A percentile compares a stretch with the other conserved stretches of the same genome.
Evolutionary conservation across 2,329 filamentous ascomycete species (phyloP).

Genomic region (Fusarium nurragi): DNA sequence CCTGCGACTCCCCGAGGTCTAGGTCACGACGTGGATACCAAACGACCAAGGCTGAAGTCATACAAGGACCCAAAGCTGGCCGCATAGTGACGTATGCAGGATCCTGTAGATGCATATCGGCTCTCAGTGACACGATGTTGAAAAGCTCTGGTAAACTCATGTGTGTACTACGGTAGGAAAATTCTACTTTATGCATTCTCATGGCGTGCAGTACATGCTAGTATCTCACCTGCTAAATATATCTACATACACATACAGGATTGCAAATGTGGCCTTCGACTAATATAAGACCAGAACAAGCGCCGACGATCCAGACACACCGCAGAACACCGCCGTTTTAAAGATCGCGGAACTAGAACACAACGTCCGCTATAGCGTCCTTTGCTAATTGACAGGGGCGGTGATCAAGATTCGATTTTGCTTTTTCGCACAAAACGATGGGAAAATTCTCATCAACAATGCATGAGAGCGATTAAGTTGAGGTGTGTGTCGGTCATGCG

Average conservation of each 20-base stretch:
- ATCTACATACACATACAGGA: conserved; percentile 25
- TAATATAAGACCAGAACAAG: conserved; percentile 32
- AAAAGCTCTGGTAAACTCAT: neutral
- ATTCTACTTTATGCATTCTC: conserved; percentile 16
- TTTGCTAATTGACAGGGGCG: conserved; percentile 26
- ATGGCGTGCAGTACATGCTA: conserved; percentile 24
- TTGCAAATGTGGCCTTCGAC: conserved; percentile 32
- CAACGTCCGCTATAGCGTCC: conserved; percentile 36
- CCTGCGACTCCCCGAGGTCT: conserved; percentile 25
- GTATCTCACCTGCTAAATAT: conserved; percentile 34
- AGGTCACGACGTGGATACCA: conserved; percentile 39
- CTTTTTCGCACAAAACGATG: conserved; percentile 38
- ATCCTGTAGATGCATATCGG: conserved; percentile 25
- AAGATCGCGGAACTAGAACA: conserved; percentile 35
- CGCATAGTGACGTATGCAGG: conserved; percentile 42
- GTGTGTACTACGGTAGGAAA: conserved; percentile 6
- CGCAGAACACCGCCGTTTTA: conserved; percentile 29
- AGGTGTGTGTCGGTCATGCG: conserved; percentile 25
- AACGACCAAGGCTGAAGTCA: conserved; percentile 33
- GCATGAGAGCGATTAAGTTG: conserved; percentile 13
- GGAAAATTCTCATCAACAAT: conserved; percentile 23
- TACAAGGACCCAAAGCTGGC: conserved; percentile 28
- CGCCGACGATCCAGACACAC: conserved; percentile 32
- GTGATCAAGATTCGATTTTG: conserved; percentile 20
- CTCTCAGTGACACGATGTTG: conserved; percentile 10